Conservation (phyloP, 768 basidiomycete genomes). For the Boletus reticulatus region DNA sequence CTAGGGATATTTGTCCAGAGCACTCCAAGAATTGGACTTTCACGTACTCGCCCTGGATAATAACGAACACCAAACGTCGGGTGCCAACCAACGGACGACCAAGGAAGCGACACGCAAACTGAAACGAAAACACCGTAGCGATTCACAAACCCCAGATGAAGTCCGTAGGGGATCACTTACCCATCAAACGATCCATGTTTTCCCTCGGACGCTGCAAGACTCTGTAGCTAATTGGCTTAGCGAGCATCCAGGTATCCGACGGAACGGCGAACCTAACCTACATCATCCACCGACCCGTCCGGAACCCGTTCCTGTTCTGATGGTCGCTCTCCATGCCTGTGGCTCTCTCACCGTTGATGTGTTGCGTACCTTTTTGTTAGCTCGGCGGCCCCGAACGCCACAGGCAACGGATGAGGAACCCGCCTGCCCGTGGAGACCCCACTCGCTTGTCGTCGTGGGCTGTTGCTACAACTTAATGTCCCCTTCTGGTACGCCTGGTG, state of each 20-base stretch:
- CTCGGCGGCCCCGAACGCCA: slow-evolving; percentile 15
- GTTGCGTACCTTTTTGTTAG: slow-evolving; percentile 49
- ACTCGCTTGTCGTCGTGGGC: slow-evolving; percentile 61
- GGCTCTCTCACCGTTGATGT: slow-evolving; percentile 71
- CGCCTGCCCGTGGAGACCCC: slow-evolving; percentile 43
- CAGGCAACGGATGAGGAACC: not conserved
- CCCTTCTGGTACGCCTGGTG: slow-evolving; percentile 38
- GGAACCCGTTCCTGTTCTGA: slow-evolving; percentile 43
- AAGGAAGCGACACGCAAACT: slow-evolving; percentile 20
- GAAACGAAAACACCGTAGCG: slow-evolving; percentile 7
- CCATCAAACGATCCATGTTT: slow-evolving; percentile 58
- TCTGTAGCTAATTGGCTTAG: slow-evolving; percentile 55
- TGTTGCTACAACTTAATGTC: slow-evolving; percentile 79
- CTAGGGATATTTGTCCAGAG: slow-evolving; percentile 65
- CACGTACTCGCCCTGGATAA: slow-evolving; percentile 69
- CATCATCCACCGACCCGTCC: not conserved
- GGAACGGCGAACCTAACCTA: not conserved
- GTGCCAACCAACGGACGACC: slow-evolving; percentile 47
- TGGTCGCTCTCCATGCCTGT: slow-evolving; percentile 75
- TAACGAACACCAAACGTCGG: slow-evolving; percentile 55
- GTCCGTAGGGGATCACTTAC: slow-evolving; percentile 39
- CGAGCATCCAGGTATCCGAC: slow-evolving; percentile 8
- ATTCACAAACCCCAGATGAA: not conserved
- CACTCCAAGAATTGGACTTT: slow-evolving; percentile 33
- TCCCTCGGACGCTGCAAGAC: slow-evolving; percentile 42